Conservation (phyloP, 805 yeast genomes). For the Scheffersomyces ergatensis region DNA sequence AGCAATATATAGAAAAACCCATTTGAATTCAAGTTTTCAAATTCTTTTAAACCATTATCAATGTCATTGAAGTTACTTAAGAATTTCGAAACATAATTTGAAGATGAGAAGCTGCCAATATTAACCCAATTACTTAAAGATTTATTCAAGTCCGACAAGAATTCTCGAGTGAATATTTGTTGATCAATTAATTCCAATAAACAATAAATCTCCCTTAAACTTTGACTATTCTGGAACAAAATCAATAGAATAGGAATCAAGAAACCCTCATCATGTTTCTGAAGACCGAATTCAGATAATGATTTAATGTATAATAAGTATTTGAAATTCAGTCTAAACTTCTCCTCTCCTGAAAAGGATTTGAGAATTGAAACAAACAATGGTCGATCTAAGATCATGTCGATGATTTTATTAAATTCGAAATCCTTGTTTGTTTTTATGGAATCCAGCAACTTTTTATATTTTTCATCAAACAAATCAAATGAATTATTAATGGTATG, state of each 20-base stretch:
- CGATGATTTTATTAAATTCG: conserved; percentile 29
- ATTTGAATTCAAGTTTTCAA: conserved; percentile 27
- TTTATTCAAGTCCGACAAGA: conserved; percentile 22
- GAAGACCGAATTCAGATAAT: conserved; percentile 33
- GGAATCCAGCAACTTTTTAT: conserved; percentile 21
- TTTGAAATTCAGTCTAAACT: conserved; percentile 23
- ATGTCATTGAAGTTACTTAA: conserved; percentile 13
- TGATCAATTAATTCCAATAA: conserved; percentile 32
- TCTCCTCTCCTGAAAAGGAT: conserved; percentile 5
- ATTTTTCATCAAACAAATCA: conserved; percentile 17
- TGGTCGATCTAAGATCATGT: conserved; percentile 25
- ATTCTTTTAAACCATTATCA: conserved; percentile 24
- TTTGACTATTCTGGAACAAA: conserved; percentile 20
- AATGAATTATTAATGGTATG: conserved; percentile 17
- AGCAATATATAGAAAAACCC: conserved; percentile 30
- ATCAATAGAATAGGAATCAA: conserved; percentile 35
- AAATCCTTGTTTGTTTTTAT: conserved; percentile 27
- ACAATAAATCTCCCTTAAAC: conserved; percentile 23
- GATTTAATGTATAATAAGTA: conserved; percentile 36
- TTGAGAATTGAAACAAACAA: conserved; percentile 22
- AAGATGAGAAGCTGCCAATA: conserved; percentile 10
- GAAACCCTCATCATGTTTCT: conserved; percentile 38
- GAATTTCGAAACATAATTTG: conserved; percentile 15
- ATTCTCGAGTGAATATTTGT: conserved; percentile 27
- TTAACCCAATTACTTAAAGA: conserved; percentile 28